A percentile compares a stretch with the other conserved stretches of the same genome.
These are phyloP conservation scores for Anacardium occidentale DNA, from an alignment of 345 rosid genomes.

Conservation along the genomic window DNA sequence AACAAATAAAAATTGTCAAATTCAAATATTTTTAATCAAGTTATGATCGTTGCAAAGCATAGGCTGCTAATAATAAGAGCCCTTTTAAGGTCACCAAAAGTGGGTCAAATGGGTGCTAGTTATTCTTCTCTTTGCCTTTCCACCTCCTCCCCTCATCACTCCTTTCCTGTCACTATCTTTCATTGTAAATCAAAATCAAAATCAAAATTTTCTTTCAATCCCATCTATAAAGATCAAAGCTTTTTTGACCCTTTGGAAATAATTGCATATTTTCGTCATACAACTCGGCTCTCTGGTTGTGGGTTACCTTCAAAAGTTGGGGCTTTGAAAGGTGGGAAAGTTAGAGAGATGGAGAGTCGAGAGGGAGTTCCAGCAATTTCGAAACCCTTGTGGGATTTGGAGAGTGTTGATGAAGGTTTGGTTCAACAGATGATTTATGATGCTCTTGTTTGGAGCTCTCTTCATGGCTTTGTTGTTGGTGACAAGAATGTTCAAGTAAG, in stretches of 20 bases:
- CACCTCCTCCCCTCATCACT: slow-evolving; percentile 15
- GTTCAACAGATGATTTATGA: slow-evolving; percentile 70
- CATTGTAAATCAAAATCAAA: slow-evolving; percentile 23
- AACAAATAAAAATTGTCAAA: background rate
- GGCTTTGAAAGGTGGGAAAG: slow-evolving; percentile 43
- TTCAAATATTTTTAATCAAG: background rate
- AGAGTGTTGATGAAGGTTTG: slow-evolving; percentile 52
- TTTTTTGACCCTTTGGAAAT: slow-evolving; percentile 3
- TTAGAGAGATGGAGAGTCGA: slow-evolving; percentile 42
- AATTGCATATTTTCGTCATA: slow-evolving; percentile 14
- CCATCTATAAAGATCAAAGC: background rate
- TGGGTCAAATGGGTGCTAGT: slow-evolving; percentile 51
- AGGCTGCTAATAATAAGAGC: background rate
- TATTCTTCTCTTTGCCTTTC: slow-evolving; percentile 31
- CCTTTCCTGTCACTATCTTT: slow-evolving; percentile 16
- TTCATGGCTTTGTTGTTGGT: slow-evolving; percentile 91
- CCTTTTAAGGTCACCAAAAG: background rate
- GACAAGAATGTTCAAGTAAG: slow-evolving; percentile 66
- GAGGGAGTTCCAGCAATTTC: slow-evolving; percentile 16
- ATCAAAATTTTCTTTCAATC: slow-evolving; percentile 28
- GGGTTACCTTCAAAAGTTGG: slow-evolving; percentile 16
- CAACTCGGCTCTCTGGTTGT: slow-evolving; percentile 7
- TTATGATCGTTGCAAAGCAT: background rate
- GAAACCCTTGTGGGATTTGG: slow-evolving; percentile 46
- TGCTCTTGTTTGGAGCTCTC: slow-evolving; percentile 97